These are phyloP conservation scores for Thyridium curvatum DNA, from an alignment of 2,329 filamentous ascomycete genomes.

Conservation along the genomic window DNA sequence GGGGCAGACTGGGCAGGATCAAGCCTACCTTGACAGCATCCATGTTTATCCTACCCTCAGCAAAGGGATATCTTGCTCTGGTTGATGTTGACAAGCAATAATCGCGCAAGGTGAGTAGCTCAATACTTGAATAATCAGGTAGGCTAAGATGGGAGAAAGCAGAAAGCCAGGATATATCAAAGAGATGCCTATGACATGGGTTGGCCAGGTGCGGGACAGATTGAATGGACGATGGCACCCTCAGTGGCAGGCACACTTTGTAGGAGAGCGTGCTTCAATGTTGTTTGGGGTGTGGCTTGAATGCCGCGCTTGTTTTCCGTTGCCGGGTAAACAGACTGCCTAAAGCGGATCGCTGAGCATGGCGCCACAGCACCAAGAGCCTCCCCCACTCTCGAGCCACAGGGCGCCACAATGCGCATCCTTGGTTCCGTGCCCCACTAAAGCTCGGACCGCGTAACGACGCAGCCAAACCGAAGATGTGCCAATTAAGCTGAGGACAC, in stretches of 20 bases:
- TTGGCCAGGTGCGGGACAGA: background rate
- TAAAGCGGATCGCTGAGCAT: constrained; percentile 6
- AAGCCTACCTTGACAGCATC: constrained; percentile 27
- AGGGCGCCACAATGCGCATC: no score
- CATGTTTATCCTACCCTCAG: constrained; percentile 19
- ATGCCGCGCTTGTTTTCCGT: no score
- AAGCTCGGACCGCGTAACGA: no score
- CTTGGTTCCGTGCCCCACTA: no score
- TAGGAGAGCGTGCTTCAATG: no score
- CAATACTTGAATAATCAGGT: background rate
- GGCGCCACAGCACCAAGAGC: constrained; percentile 1
- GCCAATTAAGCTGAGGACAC: constrained; percentile 15
- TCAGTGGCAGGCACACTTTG: no score
- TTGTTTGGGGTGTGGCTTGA: no score
- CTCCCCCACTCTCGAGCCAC: no score
- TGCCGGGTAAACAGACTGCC: constrained; percentile 15
- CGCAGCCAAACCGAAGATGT: constrained; percentile 1
- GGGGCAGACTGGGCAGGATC: background rate
- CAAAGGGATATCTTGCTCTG: no score
- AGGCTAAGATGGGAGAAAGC: constrained; percentile 4
- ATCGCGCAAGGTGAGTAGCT: background rate
- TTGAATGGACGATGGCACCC: background rate
- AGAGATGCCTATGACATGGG: background rate
- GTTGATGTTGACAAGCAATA: no score
- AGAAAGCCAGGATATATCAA: constrained; percentile 5